These are phyloP conservation scores for Pelargonium cotyledonis DNA, from an alignment of 441 rosid genomes.

Conservation along the genomic window DNA sequence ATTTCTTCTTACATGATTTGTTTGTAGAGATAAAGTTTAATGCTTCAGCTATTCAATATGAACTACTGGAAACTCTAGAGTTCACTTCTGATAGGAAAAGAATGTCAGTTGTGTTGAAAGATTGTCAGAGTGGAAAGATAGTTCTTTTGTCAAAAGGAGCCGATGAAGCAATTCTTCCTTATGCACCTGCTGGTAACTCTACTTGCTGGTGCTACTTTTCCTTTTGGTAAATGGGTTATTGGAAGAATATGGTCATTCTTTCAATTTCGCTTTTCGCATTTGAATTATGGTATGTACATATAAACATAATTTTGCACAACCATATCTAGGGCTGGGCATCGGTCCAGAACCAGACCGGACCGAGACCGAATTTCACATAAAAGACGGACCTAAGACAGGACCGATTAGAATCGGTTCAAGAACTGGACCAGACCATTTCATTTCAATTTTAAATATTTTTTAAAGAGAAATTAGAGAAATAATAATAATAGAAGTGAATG, in stretches of 20 bases:
- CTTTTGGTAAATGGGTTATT: constrained; percentile 2
- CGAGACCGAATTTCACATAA: no score
- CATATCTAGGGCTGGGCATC: neutral
- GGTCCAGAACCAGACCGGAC: no score
- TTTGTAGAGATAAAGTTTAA: constrained; percentile 72
- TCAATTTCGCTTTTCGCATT: neutral
- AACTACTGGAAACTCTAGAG: constrained; percentile 83
- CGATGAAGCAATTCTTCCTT: constrained; percentile 92
- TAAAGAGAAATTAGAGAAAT: no score
- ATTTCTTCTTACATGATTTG: constrained; percentile 22
- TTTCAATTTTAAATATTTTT: no score
- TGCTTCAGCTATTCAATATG: constrained; percentile 52
- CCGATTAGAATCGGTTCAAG: no score
- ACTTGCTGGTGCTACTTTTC: constrained; percentile 16
- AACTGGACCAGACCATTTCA: no score
- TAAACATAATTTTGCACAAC: neutral
- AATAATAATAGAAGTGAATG: no score
- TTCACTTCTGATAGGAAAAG: constrained; percentile 98
- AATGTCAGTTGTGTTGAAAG: constrained; percentile 91
- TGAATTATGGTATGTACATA: neutral
- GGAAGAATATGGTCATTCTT: neutral
- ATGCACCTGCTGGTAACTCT: constrained; percentile 58
- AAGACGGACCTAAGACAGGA: no score
- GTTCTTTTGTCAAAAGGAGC: constrained; percentile 92
- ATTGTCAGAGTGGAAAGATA: constrained; percentile 67